phyloP scores from a whole-genome alignment of 2,329 filamentous ascomycete genomes.

The Aspergillus fructus region DNA sequence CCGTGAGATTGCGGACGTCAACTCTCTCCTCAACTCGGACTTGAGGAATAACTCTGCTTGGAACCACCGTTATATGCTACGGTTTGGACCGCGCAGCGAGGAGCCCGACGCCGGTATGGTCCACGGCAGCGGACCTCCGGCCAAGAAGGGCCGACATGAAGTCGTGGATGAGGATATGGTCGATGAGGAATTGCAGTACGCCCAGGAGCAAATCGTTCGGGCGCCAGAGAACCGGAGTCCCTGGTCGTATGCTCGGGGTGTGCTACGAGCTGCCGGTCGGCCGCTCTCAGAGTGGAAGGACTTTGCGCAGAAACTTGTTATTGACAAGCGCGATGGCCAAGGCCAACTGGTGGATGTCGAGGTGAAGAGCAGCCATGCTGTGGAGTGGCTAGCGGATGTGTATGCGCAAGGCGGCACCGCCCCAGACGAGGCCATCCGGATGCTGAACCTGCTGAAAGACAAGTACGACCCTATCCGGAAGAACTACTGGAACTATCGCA shows the following conservation, averaged over 20 bases:
- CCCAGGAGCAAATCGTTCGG: slow-evolving; percentile 68
- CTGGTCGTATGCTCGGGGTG: slow-evolving; percentile 87
- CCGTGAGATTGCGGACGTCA: slow-evolving; percentile 67
- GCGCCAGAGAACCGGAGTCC: slow-evolving; percentile 92
- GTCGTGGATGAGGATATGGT: slow-evolving; percentile 63
- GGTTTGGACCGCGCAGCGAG: slow-evolving; percentile 64
- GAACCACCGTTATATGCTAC: slow-evolving; percentile 95
- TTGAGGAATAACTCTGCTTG: slow-evolving; percentile 96
- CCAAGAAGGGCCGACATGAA: slow-evolving; percentile 31
- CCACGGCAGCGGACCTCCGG: slow-evolving; percentile 19
- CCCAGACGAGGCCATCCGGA: slow-evolving; percentile 60
- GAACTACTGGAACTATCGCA: slow-evolving; percentile 88
- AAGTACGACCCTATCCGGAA: slow-evolving; percentile 89
- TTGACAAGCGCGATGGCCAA: slow-evolving; percentile 43
- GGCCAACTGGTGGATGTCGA: slow-evolving; percentile 28
- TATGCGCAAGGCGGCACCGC: slow-evolving; percentile 34
- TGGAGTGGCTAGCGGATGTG: slow-evolving; percentile 51
- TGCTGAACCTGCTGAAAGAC: slow-evolving; percentile 70
- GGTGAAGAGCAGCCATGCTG: slow-evolving; percentile 61
- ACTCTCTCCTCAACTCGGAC: slow-evolving; percentile 72
- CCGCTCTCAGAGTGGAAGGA: slow-evolving; percentile 50
- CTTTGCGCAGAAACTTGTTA: slow-evolving; percentile 56
- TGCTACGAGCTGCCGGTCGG: slow-evolving; percentile 65
- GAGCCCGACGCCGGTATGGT: slow-evolving; percentile 40
- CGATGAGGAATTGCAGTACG: slow-evolving; percentile 73